These are phyloP conservation scores for Rubia tinctorum DNA, from an alignment of 305 asterid genomes.

Conservation along the genomic window DNA sequence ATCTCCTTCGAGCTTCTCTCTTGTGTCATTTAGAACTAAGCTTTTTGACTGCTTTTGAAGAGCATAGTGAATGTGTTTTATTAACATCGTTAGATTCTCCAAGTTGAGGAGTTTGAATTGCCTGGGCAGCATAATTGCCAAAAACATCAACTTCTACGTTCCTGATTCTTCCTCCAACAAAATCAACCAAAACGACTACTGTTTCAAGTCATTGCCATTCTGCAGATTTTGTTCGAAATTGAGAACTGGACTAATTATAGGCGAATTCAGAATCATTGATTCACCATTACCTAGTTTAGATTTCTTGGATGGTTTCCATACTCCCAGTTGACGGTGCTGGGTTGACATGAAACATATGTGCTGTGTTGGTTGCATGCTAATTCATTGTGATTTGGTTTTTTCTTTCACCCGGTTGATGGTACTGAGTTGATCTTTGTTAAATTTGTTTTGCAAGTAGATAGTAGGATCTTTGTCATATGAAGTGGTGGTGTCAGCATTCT, in stretches of 20 bases:
- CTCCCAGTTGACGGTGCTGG: neutral
- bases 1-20: too few relatives aligned
- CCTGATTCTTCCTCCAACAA: too few relatives aligned
- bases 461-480: neutral
- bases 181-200: conserved; percentile 15
- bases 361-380: neutral
- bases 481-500: neutral
- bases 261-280: neutral
- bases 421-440: neutral
- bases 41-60: too few relatives aligned
- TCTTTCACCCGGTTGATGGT: neutral
- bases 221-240: conserved; percentile 18
- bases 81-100: too few relatives aligned
- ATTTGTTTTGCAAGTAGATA: neutral
- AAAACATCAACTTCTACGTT: too few relatives aligned
- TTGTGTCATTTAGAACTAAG: too few relatives aligned
- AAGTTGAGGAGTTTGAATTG: too few relatives aligned
- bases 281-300: neutral
- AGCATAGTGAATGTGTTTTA: too few relatives aligned
- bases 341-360: neutral
- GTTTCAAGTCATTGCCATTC: conserved; percentile 21
- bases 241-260: conserved; percentile 14
- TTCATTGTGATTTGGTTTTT: neutral
- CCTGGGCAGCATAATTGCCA: too few relatives aligned
- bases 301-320: conserved; percentile 7